These are phyloP conservation scores for Pseudopithomyces chartarum DNA, from an alignment of 2,329 filamentous ascomycete genomes.

Conservation along the genomic window DNA sequence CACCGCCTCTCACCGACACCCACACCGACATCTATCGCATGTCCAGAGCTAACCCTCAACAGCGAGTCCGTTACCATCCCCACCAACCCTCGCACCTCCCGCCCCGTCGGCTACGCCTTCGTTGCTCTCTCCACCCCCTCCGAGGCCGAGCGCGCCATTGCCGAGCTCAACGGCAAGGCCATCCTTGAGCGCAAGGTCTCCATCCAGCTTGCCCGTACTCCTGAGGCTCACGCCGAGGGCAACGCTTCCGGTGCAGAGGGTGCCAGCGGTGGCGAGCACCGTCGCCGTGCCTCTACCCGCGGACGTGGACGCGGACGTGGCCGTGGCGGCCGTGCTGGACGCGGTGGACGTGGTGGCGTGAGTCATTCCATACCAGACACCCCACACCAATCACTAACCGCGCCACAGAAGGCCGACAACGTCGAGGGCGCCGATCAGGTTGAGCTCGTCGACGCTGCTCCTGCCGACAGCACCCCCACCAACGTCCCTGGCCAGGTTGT, in stretches of 20 bases:
- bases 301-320: slow-evolving; percentile 63
- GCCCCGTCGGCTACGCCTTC: slow-evolving; percentile 98
- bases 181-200: slow-evolving; percentile 99
- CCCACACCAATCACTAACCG: neutral
- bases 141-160: slow-evolving; percentile 94
- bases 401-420: slow-evolving; percentile 47
- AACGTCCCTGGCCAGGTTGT: slow-evolving; percentile 58
- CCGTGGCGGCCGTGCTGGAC: slow-evolving; percentile 64
- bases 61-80: slow-evolving; percentile 99
- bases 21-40: neutral
- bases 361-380: slow-evolving; percentile 49
- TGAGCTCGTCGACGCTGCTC: slow-evolving; percentile 55
- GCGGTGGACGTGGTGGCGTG: slow-evolving; percentile 70
- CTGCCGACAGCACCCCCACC: slow-evolving; percentile 48
- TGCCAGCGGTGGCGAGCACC: slow-evolving; percentile 67
- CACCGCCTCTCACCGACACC: neutral
- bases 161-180: slow-evolving; percentile 94
- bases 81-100: slow-evolving; percentile 98
- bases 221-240: slow-evolving; percentile 80
- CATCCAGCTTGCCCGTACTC: slow-evolving; percentile 97
- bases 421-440: slow-evolving; percentile 47
- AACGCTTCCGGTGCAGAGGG: slow-evolving; percentile 74
- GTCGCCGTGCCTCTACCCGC: slow-evolving; percentile 60
- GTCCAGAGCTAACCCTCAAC: slow-evolving; percentile 28
- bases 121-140: slow-evolving; percentile 94